phyloP scores from a whole-genome alignment of 2,329 filamentous ascomycete genomes.

The Sporothrix variecibatus region DNA sequence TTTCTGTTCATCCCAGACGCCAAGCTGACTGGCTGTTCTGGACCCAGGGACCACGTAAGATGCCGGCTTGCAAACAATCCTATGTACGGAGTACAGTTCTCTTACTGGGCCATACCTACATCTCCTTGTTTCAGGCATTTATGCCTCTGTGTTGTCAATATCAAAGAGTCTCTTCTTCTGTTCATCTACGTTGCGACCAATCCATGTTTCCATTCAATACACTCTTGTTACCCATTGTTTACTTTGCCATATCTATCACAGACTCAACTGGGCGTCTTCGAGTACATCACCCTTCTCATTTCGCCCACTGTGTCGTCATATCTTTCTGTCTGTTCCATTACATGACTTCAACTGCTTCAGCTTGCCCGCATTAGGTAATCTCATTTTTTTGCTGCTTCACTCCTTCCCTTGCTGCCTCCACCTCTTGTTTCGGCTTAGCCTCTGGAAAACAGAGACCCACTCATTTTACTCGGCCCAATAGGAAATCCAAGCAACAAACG shows the following conservation, averaged over 20 bases:
- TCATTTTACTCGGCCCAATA: neutral
- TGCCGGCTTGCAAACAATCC: neutral
- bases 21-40: neutral
- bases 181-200: too few species aligned
- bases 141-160: neutral
- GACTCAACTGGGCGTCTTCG: too few species aligned
- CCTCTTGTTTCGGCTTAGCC: constrained; percentile 1
- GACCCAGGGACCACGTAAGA: neutral
- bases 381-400: neutral
- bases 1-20: neutral
- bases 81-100: neutral
- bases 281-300: neutral
- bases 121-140: neutral
- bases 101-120: neutral
- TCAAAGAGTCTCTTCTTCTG: neutral
- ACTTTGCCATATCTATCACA: neutral
- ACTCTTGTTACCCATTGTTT: neutral
- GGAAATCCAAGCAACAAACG: neutral
- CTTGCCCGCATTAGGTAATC: neutral
- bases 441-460: neutral
- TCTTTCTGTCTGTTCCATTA: neutral
- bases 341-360: neutral
- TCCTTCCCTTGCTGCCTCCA: neutral
- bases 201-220: too few species aligned
- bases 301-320: neutral